phyloP scores from a whole-genome alignment of 164 flowering plant species.

The Cinnamomum chago region DNA sequence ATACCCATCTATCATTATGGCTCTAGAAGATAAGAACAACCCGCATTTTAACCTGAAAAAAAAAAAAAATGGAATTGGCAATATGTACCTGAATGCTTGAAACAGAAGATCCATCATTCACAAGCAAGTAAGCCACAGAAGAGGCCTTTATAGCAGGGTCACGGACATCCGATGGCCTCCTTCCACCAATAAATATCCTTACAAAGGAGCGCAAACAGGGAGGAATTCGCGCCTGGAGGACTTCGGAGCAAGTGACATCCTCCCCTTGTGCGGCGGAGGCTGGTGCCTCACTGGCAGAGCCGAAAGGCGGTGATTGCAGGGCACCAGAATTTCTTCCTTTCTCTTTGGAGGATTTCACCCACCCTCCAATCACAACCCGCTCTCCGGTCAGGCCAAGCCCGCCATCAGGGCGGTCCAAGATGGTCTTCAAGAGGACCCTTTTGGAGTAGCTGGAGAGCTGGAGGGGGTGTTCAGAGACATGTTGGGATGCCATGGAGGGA shows the following conservation, averaged over 20 bases:
- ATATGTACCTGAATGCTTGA: constrained; percentile 64
- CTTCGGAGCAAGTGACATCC: constrained; percentile 54
- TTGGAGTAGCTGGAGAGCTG: constrained; percentile 50
- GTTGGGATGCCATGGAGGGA: constrained; percentile 12
- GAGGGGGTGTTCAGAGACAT: constrained; percentile 11
- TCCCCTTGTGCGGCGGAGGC: constrained; percentile 7
- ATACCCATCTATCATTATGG: background rate
- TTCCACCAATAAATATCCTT: constrained; percentile 33
- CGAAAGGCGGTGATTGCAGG: background rate
- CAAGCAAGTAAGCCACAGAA: constrained; percentile 36
- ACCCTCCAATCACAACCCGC: constrained; percentile 77
- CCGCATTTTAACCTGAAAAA: too few relatives aligned
- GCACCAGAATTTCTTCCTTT: constrained; percentile 26
- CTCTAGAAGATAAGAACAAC: background rate
- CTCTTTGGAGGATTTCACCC: constrained; percentile 79
- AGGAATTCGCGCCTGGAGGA: constrained; percentile 58
- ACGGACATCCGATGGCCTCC: constrained; percentile 27
- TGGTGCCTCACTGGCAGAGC: constrained; percentile 3
- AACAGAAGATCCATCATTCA: constrained; percentile 83
- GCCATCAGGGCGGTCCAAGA: constrained; percentile 44
- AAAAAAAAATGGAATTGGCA: background rate
- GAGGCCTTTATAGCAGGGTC: constrained; percentile 29
- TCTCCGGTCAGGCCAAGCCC: constrained; percentile 55
- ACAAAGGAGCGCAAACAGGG: constrained; percentile 42
- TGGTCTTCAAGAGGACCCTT: constrained; percentile 53